Evolutionary conservation across 768 basidiomycete species (phyloP), one percentile per base, ranked within the genome.

Genomic region (Macrolepiota albuminosa): DNA sequence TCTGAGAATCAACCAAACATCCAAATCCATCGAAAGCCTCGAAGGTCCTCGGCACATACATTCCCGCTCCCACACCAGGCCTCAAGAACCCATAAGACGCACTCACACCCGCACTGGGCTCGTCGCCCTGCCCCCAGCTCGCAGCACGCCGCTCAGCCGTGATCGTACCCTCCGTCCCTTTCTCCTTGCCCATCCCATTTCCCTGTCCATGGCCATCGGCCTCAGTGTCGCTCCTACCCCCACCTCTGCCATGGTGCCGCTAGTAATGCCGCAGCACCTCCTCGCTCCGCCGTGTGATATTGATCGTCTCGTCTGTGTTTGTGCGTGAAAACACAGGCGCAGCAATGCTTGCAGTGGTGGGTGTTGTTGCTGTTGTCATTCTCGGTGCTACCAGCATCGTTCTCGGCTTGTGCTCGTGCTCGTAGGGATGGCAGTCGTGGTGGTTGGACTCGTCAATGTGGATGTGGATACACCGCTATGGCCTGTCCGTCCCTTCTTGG

Each of bases 51-150:
- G n/a, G n/a, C n/a, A n/a, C n/a, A n/a, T n/a, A n/a, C n/a, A n/a
- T n/a, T n/a, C n/a, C n/a, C n/a, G n/a, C n/a, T n/a, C n/a, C n/a
- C n/a, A n/a, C n/a, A n/a, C n/a, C n/a, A n/a, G n/a, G n/a, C n/a
- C n/a, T n/a, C n/a, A n/a, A n/a, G n/a, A n/a, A n/a, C n/a, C n/a
- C n/a, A n/a, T n/a, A n/a, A n/a, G n/a, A n/a, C n/a, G n/a, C n/a
- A n/a, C n/a, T n/a, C n/a, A n/a, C n/a, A n/a, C n/a, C n/a, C n/a
- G n/a, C n/a, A 26, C 52, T 26, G 62, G 54, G 67, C 68, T 78
- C 63, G 72, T 75, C 84, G 21, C 74, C 76, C 53, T 75, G 74
- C 0, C 84, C 85, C 86, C 86, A 87, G 65, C 85, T 87, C 53
- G 85, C 84, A 10, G 87, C 86, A 5, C 87, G 76, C 60, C 82